Base-by-base conservation (phyloP, 805 yeast genomes). In the Torulaspora indica region DNA sequence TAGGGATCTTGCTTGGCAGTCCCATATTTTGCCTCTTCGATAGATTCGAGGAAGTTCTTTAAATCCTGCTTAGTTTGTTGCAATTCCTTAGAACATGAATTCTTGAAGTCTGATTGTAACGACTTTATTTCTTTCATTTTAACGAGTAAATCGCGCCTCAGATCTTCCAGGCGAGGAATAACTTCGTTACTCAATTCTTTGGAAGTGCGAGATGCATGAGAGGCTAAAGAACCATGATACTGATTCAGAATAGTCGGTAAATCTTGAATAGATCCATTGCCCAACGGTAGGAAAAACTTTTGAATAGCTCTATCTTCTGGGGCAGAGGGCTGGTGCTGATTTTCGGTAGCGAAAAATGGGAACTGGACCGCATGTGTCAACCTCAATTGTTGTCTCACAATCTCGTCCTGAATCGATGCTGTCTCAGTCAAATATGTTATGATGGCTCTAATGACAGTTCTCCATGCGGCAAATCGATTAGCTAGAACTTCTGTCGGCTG, bases 401-500 rank as follows among this genome's bases (percentile, higher is more conserved):
- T 76, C 60, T 90, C 96, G 63, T 90, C 96, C 61, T 89, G 93
- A 45, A 86, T 90, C 10, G 85, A 76, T 8, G 87, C 88, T 31
- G 80, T 81, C 57, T 89, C 96, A 49, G 76, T 77, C 50, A 91
- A 71, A 59, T 91, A 91, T 37, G 75, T 77, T 15, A 86, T 74
- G 44, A 91, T 67, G 28, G 91, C 82, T 49, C 81, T 79, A 45
- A 89, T 80, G 43, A 90, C 78, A 32, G 77, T 74, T 46, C 96
- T 73, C 96, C 97, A 91, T 2, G 95, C 83, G 39, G 81, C 75
- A 63, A 91, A 90, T 50, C 98, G 72, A 23, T 78, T 74, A 2
- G 96, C 93, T 47, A 91, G 70, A 5, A 85, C 77, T 46, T 90
- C 97, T 1, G 97, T 89, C 8, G 98, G 98, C 53, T 79, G 79